Evolutionary conservation across 805 yeast genomes (phyloP), one percentile per base, ranked within the genome.

Genomic region (Yamadazyma akitaensis): DNA sequence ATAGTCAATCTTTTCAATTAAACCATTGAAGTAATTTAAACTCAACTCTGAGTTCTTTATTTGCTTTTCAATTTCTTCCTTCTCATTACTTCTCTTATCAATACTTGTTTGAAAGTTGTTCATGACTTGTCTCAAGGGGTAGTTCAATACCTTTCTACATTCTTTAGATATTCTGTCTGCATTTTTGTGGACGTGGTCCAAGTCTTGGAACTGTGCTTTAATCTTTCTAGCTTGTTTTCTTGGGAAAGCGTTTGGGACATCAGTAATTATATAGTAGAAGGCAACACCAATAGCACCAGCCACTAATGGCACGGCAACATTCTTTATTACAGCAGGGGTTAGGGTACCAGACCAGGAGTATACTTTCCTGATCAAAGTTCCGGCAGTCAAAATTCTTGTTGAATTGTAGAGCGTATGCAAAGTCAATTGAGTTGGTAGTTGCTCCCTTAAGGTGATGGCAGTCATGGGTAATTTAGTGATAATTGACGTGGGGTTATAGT

Each of bases 231-330:
- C 89, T 48, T 89, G 76, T 48, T 90, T 90, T 53, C 89, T 73
- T 16, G 96, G 95, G 56, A 88, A 81, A 0, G 97, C 96, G 56
- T 85, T 80, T 2, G 97, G 97, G 12, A 95, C 80, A 63, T 94
- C 98, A 49, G 75, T 72, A 16, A 89, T 68, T 47, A 90, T 61
- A 57, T 87, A 89, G 35, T 81, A 79, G 0, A 78, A 67, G 0
- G 85, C 73, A 12, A 80, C 70, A 1, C 80, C 75, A 5, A 79
- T 67, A 0, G 77, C 75, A 8, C 80, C 72, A 2, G 81, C 53
- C 0, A 76, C 48, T 0, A 80, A 40, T 0, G 95, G 91, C 0
- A 78, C 61, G 0, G 78, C 73, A n/a, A 84, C 60, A 37, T 70
- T 72, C 47, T 67, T 73, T 21, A 80, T 46, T 52, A 63, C 70